Evolutionary conservation across 2,329 filamentous ascomycete genomes (phyloP), one percentile per base, ranked within the genome.

Genomic region (Cadophora malorum): DNA sequence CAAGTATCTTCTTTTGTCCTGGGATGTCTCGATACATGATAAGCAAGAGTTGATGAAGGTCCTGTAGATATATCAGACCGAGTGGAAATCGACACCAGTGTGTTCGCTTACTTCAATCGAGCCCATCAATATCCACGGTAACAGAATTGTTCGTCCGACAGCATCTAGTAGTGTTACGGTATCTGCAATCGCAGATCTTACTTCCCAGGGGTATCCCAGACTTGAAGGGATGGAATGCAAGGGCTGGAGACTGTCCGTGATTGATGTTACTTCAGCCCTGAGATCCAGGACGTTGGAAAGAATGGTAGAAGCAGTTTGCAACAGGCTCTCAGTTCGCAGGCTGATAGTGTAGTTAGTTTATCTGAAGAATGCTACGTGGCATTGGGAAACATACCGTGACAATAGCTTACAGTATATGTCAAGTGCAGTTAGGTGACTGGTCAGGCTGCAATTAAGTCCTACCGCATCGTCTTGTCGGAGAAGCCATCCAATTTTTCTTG

Each of bases 21-120:
- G 60, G 45, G 16, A 63, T 31, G 7, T 50, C 41, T 28, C 49
- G 28, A 16, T 52, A 63, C 60, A 63, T 63, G 25, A 63, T 50
- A 16, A 49, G 4, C 6, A 63, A 16, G 14, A 63, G 60, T 28
- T 49, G 25, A 10, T 63, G 60, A 38, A 63, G n/a, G 10, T 50
- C n/a, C 60, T 63, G 10, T 23, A 31, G 21, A 4, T 14, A 4
- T 8, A 8, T 62, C 33, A 55, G 52, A 14, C 10, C 16, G 4
- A 31, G 12, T 1, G 19, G 5, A 16, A 19, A 33, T 21, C 12
- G 4, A n/a, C 12, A 49, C 2, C 8, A 49, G 14, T 2, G 16
- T 3, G 28, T 33, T 19, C 33, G 23, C 23, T 62, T 31, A 28
- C 59, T 14, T 49, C 25, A n/a, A 49, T 12, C 5, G 59, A 62